Evolutionary conservation across 805 yeast genomes (phyloP), one percentile per base, ranked within the genome.

Genomic region (Candida ortonii): DNA sequence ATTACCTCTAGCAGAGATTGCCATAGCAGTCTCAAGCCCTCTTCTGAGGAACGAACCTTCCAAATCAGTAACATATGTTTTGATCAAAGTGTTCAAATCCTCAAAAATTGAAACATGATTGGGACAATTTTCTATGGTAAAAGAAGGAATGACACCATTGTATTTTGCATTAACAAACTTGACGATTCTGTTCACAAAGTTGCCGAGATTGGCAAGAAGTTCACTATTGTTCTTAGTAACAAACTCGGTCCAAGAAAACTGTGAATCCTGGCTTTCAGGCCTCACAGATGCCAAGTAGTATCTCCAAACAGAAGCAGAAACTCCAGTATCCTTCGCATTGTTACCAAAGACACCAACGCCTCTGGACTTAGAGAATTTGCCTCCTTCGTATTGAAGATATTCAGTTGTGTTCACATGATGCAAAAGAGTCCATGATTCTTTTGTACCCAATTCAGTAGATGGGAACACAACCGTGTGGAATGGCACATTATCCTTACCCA

Each of bases 401-500:
- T 90, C 99, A 9, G 99, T 93, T 28, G 98, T 89, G 59, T 80
- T 84, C 49, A 93, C 66, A 62, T 89, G 96, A 55, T 87, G 85
- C 49, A 89, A 71, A 76, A 77, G 80, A 40, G 96, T 88, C 97
- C 97, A 93, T 30, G 70, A 54, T 38, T 90, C 90, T 13, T 72
- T 64, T 12, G 98, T 89, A 61, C 97, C 99, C 28, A 93, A 66
- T 64, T 80, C 83, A 17, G 95, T 67, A 26, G 94, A 80, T 41
- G 99, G 99, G 87, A 90, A 93, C 37, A 93, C 95, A 37, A 93
- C 98, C 1, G 96, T 84, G 60, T 93, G 99, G 86, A 93, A 93
- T 20, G 97, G 97, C 53, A 89, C 97, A 57, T 93, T 93, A 64
- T 93, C 99, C 62, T 93, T 93, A 64, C 99, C 99, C 99, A 93